Conservation (phyloP, 2,329 filamentous ascomycete species). For the Pleomassaria siparia region DNA sequence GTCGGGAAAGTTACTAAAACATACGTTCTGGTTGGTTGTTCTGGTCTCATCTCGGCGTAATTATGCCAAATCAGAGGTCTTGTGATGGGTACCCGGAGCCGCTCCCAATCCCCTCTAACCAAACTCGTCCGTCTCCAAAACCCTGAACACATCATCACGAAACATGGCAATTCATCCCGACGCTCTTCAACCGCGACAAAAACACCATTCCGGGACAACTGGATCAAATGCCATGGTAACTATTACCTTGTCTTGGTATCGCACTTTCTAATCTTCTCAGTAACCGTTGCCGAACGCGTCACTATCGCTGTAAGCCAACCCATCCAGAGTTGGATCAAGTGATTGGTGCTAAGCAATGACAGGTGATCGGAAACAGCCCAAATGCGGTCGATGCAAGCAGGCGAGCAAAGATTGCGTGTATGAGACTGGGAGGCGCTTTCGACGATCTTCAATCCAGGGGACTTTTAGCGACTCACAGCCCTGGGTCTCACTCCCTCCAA, state of each 20-base stretch:
- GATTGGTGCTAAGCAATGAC: conserved; percentile 16
- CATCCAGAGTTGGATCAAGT: neutral
- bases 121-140: conserved; percentile 4
- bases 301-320: conserved; percentile 38
- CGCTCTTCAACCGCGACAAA: conserved; percentile 9
- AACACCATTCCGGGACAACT: conserved; percentile 6
- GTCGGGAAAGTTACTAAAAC: conserved; percentile 20
- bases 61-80: conserved; percentile 11
- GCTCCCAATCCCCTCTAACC: neutral
- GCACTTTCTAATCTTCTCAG: conserved; percentile 22
- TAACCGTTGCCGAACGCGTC: conserved; percentile 42
- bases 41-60: conserved; percentile 14
- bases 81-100: neutral
- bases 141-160: conserved; percentile 7
- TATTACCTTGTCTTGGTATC: neutral
- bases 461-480: conserved; percentile 33
- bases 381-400: conserved; percentile 35
- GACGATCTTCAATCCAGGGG: conserved; percentile 38
- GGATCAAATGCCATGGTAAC: conserved; percentile 40
- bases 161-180: conserved; percentile 26
- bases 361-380: conserved; percentile 41
- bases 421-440: conserved; percentile 38
- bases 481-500: conserved; percentile 40
- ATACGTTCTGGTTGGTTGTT: conserved; percentile 15
- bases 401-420: conserved; percentile 38